A percentile compares a stretch with the other conserved stretches of the same genome.
These are phyloP conservation scores for Hypomontagnella submonticulosa DNA, from an alignment of 495 filamentous ascomycete genomes.

Conservation along the genomic window DNA sequence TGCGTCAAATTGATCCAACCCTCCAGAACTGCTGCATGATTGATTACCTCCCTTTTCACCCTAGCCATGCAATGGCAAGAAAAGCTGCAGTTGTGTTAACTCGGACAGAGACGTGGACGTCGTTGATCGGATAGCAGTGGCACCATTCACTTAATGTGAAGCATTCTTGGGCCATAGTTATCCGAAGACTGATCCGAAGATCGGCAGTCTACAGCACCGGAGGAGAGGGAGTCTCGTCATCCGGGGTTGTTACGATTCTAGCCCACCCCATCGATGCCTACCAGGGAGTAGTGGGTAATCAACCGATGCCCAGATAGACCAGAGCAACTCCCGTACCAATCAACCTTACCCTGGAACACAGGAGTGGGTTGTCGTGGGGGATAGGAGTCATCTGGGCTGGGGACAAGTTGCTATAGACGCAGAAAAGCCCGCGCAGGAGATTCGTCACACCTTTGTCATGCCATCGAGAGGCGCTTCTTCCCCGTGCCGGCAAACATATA, in stretches of 20 bases:
- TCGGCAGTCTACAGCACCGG: conserved; percentile 27
- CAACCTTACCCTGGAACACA: conserved; percentile 24
- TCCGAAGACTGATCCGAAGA: conserved; percentile 40
- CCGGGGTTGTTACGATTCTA: conserved; percentile 21
- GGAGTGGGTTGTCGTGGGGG: conserved; percentile 41
- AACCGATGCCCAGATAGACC: conserved; percentile 25
- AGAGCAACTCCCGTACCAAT: conserved; percentile 36
- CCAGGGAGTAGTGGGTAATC: conserved; percentile 23
- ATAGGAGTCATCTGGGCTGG: conserved; percentile 28
- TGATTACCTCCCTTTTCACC: conserved; percentile 11
- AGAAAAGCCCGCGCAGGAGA: conserved; percentile 15
- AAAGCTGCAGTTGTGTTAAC: conserved; percentile 30
- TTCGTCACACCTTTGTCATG: conserved; percentile 28
- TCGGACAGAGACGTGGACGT: conserved; percentile 19
- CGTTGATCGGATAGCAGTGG: conserved; percentile 28
- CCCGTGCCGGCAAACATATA: conserved; percentile 13
- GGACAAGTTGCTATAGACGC: conserved; percentile 14
- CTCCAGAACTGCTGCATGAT: conserved; percentile 33
- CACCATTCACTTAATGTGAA: conserved; percentile 30
- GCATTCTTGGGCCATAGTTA: conserved; percentile 22
- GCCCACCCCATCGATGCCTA: conserved; percentile 24
- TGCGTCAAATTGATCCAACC: conserved; percentile 42
- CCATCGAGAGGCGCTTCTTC: background rate
- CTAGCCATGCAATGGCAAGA: conserved; percentile 4
- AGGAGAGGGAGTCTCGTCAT: conserved; percentile 20